phyloP scores from a whole-genome alignment of 495 filamentous ascomycete genomes.

The Talaromyces liani region DNA sequence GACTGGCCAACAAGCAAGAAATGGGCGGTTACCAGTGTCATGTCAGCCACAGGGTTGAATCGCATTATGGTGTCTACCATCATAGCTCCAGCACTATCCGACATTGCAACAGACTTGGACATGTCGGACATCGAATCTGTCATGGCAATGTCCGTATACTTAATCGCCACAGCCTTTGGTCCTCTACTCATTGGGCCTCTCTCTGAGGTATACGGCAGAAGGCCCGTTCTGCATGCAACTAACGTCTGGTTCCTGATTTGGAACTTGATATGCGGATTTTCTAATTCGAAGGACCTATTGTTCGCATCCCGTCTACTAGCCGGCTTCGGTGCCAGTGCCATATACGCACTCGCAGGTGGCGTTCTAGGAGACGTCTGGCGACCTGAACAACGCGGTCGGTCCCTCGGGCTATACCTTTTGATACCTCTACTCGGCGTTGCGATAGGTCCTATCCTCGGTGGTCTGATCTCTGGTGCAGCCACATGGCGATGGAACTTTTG shows the following conservation, averaged over 20 bases:
- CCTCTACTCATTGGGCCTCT: constrained; percentile 58
- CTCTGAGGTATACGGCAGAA: constrained; percentile 63
- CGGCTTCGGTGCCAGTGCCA: constrained; percentile 16
- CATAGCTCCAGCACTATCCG: constrained; percentile 55
- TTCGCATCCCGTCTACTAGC: constrained; percentile 14
- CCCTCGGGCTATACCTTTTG: constrained; percentile 49
- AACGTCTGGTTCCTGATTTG: constrained; percentile 55
- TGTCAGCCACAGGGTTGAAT: constrained; percentile 41
- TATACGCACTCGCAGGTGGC: constrained; percentile 31
- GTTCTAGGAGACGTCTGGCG: constrained; percentile 48
- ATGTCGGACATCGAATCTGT: constrained; percentile 48
- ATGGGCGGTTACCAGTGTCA: constrained; percentile 44
- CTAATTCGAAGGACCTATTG: constrained; percentile 14
- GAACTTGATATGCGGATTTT: constrained; percentile 22
- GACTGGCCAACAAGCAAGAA: constrained; percentile 38
- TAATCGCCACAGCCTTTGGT: constrained; percentile 61
- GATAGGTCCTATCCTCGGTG: constrained; percentile 49
- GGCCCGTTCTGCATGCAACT: constrained; percentile 42
- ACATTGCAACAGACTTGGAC: constrained; percentile 47
- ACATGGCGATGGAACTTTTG: constrained; percentile 58
- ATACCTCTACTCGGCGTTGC: constrained; percentile 48
- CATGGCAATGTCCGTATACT: constrained; percentile 57
- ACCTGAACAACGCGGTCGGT: constrained; percentile 50
- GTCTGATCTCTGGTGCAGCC: constrained; percentile 35
- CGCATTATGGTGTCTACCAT: constrained; percentile 62